Evolutionary conservation across 1,139 yeast genomes (phyloP).

Genomic region (Eremothecium sinecaudum): DNA sequence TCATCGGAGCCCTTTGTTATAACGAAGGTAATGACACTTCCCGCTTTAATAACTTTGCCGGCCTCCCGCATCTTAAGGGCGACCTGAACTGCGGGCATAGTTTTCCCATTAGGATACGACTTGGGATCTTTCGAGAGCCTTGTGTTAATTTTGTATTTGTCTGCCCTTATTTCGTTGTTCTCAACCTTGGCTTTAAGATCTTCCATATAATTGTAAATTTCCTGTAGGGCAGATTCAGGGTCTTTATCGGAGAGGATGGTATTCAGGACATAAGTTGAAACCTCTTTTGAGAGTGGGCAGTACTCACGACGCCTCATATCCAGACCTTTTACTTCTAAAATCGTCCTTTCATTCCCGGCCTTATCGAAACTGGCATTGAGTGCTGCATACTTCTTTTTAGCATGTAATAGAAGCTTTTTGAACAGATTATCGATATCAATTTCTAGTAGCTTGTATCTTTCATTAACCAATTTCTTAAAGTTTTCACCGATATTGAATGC

Average conservation of each 20-base stretch:
- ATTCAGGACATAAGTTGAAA: constrained; percentile 65
- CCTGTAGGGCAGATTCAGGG: constrained; percentile 66
- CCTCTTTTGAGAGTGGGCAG: constrained; percentile 85
- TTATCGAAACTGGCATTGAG: constrained; percentile 48
- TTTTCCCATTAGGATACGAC: constrained; percentile 66
- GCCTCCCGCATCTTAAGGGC: constrained; percentile 69
- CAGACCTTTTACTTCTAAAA: constrained; percentile 86
- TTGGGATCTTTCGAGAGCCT: constrained; percentile 65
- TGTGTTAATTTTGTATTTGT: constrained; percentile 65
- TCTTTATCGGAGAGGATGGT: constrained; percentile 65
- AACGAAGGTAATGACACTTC: constrained; percentile 82
- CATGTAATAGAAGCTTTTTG: constrained; percentile 73
- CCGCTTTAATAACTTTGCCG: constrained; percentile 82
- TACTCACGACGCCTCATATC: constrained; percentile 97
- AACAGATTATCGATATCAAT: constrained; percentile 93
- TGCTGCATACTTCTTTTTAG: constrained; percentile 98
- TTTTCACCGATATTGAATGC: constrained; percentile 79
- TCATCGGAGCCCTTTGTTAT: constrained; percentile 41
- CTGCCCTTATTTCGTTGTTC: constrained; percentile 50
- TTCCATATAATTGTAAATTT: constrained; percentile 65
- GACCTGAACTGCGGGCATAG: constrained; percentile 90
- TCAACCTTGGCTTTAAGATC: constrained; percentile 50
- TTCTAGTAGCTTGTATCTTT: constrained; percentile 76
- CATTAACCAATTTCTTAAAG: constrained; percentile 79
- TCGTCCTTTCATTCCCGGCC: constrained; percentile 39